Evolutionary conservation across 805 yeast genomes (phyloP), one percentile per base, ranked within the genome.

Genomic region (Starmerella gropengiesseri): DNA sequence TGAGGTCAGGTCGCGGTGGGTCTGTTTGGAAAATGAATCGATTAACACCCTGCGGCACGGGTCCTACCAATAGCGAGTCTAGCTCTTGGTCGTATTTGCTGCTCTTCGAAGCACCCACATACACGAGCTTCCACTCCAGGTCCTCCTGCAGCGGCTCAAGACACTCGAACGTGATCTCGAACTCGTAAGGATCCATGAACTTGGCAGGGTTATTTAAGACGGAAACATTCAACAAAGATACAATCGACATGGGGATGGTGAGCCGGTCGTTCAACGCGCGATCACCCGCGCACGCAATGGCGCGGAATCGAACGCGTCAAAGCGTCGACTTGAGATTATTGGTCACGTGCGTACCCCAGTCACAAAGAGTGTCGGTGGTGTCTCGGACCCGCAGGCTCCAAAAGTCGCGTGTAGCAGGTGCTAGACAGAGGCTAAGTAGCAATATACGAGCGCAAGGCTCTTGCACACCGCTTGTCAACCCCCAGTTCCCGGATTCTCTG

Each of bases 131-230:
- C 98, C 98, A 91, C 61, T 91, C 98, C 45, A 91, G 69, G 61
- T 91, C 98, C 56, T 81, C 86, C 55, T 76, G 83, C 52, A 91
- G 67, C 1, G 95, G 86, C 61, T 91, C 98, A 36, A 89, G 66
- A 62, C 98, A 91, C 63, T 91, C 98, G 58, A 91, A 91, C 0
- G 98, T 91, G 62, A 91, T 91, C 61, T 91, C 97, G 59, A 91
- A 87, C 60, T 91, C 93, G 54, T 91, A 91, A 2, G 96, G 83
- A 56, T 84, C 96, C 4, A 83, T 70, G 67, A 91, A 91, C 51
- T 80, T 76, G 5, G 97, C 96, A 4, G 98, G 98, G 56, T 91
- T 91, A 60, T 85, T 89, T 44, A 89, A 71, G 22, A 91, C 95
- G 54, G 83, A 82, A 47, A 91, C 86, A 40, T 95, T 95, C 41